Base-by-base conservation (phyloP, 2,329 filamentous ascomycete genomes). In the Pyrenochaeta sp. region DNA sequence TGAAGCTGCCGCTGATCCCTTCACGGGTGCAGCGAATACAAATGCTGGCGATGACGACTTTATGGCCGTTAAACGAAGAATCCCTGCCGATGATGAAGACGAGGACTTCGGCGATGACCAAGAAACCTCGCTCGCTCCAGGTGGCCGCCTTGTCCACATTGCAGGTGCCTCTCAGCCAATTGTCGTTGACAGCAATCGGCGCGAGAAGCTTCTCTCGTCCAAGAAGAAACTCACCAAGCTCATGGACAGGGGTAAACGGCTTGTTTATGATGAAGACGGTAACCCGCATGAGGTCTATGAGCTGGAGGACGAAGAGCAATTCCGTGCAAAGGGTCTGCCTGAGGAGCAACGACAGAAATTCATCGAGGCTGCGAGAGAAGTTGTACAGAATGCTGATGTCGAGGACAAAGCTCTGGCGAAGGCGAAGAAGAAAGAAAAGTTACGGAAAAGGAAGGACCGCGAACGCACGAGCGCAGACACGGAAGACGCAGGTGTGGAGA, bases 181-280 rank as follows among this genome's bases (percentile, higher is more conserved):
- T 30, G 76, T 96, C 14, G 85, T 99, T 51, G 94, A 99, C 75
- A 96, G 91, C 9, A 95, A 97, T 72, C 90, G 94, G 17, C 87
- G 91, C 57, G 93, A 96, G 74, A 97, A 96, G 76, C 82, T 96
- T n/a, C 82, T 97, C 55, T 88, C 88, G 64, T 95, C 89, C 14
- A 97, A 96, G 80, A 96, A 96, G 80, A 89, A 95, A 72, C 82
- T 96, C 55, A 81, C 90, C 65, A 94, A 96, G 68, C 89, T 90
- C 77, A 95, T 91, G 77, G 89, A 90, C 65, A 88, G 87, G 66
- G 88, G 90, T 9, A 86, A 83, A 27, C 96, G 94, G 68, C 76
- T 96, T 6, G 81, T 96, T 4, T 99, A 93, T 69, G 93, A 97
- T 73, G 92, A 96, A 34, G 90, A 96, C 21, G 93, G 92, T 58